Base-by-base conservation (phyloP, 495 filamentous ascomycete species). In the Penicillium paradoxum region DNA sequence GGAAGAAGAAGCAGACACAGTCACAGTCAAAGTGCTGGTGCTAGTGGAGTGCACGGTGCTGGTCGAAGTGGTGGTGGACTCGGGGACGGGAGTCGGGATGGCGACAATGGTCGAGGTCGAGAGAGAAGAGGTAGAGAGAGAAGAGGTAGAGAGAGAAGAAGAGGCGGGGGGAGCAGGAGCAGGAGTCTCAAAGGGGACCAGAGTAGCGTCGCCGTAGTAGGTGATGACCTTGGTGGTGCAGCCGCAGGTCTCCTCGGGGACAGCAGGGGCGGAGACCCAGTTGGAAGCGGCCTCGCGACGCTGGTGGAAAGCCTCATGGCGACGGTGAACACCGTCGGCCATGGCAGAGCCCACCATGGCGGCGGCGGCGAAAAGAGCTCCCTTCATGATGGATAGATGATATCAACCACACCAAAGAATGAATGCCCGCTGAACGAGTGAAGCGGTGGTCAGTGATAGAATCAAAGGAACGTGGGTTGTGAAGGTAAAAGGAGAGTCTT, bases 351-450 rank as follows among this genome's bases (percentile, higher is more conserved):
- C 79, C 56, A 81, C 76, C 21, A 91, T 70, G 54, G 84, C 80
- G 59, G 85, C 84, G 54, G 83, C 83, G 60, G 83, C 81, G 54
- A 85, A 69, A 58, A 88, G 63, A 58, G 79, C 72, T 58, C 73
- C 82, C 85, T 86, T 90, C 86, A 89, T 90, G 55, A 60, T 79
- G 65, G 66, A 59, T 55, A 55, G 67, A 62, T 63, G 55, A 60
- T 59, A 45, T 48, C 53, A 46, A 41, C 60, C 15, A 55, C 57
- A 45, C 41, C 45, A 52, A 67, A 56, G 74, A 91, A 90, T 73
- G 88, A 92, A 76, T 86, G 88, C 86, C 89, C 88, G 89, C 89
- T 92, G 78, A 95, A 95, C 64, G 89, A 95, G 86, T 92, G 89
- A 91, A 92, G 89, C 89, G 88, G 89, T 91, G 68, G 79, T 84